Conservation (phyloP, 768 basidiomycete species). For the Hygrocybe punicea region DNA sequence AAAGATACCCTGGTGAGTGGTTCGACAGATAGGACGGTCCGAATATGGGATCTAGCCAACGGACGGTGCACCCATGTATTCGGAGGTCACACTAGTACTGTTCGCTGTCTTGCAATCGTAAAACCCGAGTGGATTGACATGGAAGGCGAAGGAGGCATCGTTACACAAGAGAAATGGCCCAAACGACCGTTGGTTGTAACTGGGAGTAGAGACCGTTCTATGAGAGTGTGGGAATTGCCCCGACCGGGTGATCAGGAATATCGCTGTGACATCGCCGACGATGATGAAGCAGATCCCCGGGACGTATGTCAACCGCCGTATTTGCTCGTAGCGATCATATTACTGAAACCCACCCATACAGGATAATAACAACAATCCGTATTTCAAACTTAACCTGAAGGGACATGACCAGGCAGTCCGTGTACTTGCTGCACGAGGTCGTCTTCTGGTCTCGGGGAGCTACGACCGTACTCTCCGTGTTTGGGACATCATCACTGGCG, state of each 20-base stretch:
- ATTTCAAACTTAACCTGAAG: constrained; percentile 74
- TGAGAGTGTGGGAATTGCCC: constrained; percentile 57
- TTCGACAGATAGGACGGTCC: constrained; percentile 88
- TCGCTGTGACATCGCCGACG: constrained; percentile 58
- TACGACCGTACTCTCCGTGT: constrained; percentile 94
- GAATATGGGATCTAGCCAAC: constrained; percentile 82
- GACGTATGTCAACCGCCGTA: constrained; percentile 43
- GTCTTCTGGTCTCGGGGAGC: constrained; percentile 89
- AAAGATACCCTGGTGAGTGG: constrained; percentile 88
- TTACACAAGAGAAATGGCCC: constrained; percentile 66
- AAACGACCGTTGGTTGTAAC: constrained; percentile 70
- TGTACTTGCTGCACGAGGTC: constrained; percentile 85
- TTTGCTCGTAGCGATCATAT: too few species aligned
- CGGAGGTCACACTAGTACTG: constrained; percentile 94
- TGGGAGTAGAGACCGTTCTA: constrained; percentile 65
- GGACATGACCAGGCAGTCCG: constrained; percentile 91
- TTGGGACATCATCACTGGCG: constrained; percentile 88
- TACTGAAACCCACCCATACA: too few species aligned
- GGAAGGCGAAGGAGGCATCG: constrained; percentile 62
- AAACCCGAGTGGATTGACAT: constrained; percentile 86
- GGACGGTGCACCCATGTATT: constrained; percentile 89
- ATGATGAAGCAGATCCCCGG: constrained; percentile 54
- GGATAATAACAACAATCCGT: constrained; percentile 77
- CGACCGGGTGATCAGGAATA: constrained; percentile 72
- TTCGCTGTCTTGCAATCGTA: constrained; percentile 92